Conservation (phyloP, 257 asterid species). For the Fraxinus pennsylvanica region DNA sequence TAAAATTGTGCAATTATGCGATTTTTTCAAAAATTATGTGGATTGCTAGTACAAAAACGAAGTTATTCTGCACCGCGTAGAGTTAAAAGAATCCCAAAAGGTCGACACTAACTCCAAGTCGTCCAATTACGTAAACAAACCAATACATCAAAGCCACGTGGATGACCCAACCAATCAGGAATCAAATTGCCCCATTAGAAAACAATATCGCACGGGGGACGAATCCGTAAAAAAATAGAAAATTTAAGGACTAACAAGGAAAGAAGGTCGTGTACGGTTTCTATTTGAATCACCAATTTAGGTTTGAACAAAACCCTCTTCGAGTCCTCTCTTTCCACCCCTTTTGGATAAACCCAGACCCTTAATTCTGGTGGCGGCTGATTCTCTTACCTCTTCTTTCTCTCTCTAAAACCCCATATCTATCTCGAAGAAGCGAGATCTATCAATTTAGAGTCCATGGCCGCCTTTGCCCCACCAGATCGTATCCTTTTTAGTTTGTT, state of each 20-base stretch:
- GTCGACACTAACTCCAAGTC: neutral
- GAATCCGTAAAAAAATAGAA: neutral
- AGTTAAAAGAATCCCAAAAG: neutral
- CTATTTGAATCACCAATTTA: constrained; percentile 10
- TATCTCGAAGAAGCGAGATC: constrained; percentile 16
- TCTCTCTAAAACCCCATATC: constrained; percentile 17
- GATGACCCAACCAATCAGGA: neutral
- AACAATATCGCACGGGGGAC: neutral
- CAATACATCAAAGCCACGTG: neutral
- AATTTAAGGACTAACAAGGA: neutral
- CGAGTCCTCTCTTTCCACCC: constrained; percentile 37
- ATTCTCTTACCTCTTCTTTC: neutral
- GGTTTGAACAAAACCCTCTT: constrained; percentile 42
- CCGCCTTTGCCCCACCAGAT: constrained; percentile 62
- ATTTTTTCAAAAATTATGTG: too few relatives aligned
- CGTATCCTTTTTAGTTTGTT: constrained; percentile 49
- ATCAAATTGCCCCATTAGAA: neutral
- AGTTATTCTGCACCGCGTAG: too few relatives aligned
- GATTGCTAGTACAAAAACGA: neutral
- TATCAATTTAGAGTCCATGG: constrained; percentile 35
- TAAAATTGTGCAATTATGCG: neutral
- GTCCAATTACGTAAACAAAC: neutral
- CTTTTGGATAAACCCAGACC: constrained; percentile 44
- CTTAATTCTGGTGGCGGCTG: constrained; percentile 51
- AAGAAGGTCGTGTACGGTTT: neutral